Conservation (phyloP, 768 basidiomycete genomes). For the Scleroderma citrinum region DNA sequence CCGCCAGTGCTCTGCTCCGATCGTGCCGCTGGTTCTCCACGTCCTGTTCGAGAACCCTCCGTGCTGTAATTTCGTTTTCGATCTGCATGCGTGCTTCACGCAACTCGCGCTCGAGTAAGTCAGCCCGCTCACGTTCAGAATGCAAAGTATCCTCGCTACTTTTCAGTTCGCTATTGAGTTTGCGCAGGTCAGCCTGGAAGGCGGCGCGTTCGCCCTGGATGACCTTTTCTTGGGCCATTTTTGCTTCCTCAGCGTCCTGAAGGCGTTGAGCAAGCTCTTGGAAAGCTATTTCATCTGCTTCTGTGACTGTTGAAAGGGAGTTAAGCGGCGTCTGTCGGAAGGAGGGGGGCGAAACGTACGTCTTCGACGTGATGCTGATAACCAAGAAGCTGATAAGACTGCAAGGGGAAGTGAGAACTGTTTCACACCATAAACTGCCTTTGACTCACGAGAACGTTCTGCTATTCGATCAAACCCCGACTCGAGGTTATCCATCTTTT, state of each 20-base stretch:
- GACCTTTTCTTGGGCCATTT: slow-evolving; percentile 47
- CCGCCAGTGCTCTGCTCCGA: slow-evolving; percentile 52
- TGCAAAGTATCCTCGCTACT: slow-evolving; percentile 33
- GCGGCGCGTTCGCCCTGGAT: slow-evolving; percentile 54
- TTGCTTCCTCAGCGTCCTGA: slow-evolving; percentile 50
- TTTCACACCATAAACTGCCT: not conserved
- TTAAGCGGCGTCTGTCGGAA: slow-evolving; percentile 6
- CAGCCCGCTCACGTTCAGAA: slow-evolving; percentile 29
- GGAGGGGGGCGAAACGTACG: slow-evolving; percentile 46
- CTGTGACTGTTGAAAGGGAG: slow-evolving; percentile 42
- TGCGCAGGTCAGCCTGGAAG: slow-evolving; percentile 52
- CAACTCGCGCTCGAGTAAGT: slow-evolving; percentile 53
- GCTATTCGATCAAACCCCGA: slow-evolving; percentile 81
- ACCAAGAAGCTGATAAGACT: slow-evolving; percentile 75
- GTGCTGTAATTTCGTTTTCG: slow-evolving; percentile 56
- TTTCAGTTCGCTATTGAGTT: slow-evolving; percentile 41
- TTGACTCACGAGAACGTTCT: slow-evolving; percentile 67
- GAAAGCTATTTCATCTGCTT: slow-evolving; percentile 71
- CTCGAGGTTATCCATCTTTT: slow-evolving; percentile 76
- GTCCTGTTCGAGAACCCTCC: slow-evolving; percentile 56
- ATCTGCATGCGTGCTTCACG: slow-evolving; percentile 55
- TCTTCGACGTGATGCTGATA: slow-evolving; percentile 62
- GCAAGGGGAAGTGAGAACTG: slow-evolving; percentile 1
- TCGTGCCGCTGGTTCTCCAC: slow-evolving; percentile 50
- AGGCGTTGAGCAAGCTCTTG: slow-evolving; percentile 69